These are phyloP conservation scores for Lotus japonicus DNA, from an alignment of 306 rosid species.

Conservation along the genomic window DNA sequence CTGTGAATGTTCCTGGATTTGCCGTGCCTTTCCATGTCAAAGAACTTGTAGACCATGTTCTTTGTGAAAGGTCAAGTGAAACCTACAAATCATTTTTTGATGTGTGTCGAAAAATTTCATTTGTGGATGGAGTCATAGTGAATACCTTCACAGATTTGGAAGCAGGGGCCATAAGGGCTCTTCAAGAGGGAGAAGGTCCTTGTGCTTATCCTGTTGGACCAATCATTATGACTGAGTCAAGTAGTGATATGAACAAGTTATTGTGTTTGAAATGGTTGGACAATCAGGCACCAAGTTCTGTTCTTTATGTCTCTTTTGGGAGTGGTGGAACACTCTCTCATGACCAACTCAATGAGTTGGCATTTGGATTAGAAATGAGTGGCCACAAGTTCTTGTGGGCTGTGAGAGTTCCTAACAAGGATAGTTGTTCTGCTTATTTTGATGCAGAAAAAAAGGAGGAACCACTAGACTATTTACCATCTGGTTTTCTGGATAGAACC, in stretches of 20 bases:
- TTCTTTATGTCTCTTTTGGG: constrained; percentile 29
- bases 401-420: constrained; percentile 14
- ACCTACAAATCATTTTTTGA: neutral
- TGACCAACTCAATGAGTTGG: constrained; percentile 25
- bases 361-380: constrained; percentile 33
- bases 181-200: neutral
- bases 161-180: neutral
- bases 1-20: neutral
- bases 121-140: constrained; percentile 22
- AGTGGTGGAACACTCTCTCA: constrained; percentile 35
- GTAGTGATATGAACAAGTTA: neutral
- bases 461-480: constrained; percentile 1
- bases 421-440: constrained; percentile 1
- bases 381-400: constrained; percentile 35
- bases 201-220: constrained; percentile 29
- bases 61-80: neutral
- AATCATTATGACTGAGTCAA: constrained; percentile 14
- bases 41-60: constrained; percentile 11
- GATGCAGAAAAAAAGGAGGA: neutral
- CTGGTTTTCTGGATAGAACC: constrained; percentile 21
- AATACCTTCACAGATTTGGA: constrained; percentile 21
- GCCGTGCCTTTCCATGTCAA: neutral
- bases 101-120: neutral
- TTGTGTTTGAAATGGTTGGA: constrained; percentile 25
- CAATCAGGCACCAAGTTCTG: constrained; percentile 14